Evolutionary conservation across 352 stramenopile species (phyloP), one percentile per base, ranked within the genome.

Genomic region (Phytophthora podocarpi): DNA sequence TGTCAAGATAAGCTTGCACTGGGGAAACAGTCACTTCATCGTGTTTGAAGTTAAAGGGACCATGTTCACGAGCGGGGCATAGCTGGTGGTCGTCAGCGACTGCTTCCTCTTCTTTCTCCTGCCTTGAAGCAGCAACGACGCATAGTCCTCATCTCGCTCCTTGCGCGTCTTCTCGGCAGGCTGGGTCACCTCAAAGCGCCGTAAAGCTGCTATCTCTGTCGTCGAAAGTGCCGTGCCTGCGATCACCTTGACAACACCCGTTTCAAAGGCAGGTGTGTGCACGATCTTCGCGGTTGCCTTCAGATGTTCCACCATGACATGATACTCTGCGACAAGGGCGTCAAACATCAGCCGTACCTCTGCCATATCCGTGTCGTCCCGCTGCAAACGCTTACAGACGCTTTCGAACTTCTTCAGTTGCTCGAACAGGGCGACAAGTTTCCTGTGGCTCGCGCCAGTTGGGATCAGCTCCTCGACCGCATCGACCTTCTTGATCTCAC

Each of bases 391-490:
- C 36, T 30, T 21, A 15, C 7, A 49, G 6, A 49, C 21, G 18
- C 35, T 49, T 12, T 43, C 5, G 24, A 45, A 43, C 21, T 55
- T n/a, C n/a, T n/a, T n/a, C n/a, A n/a, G n/a, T 42, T 58, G 35
- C 12, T 50, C 26, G 15, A 48, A 48, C 6, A n/a, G n/a, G n/a
- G n/a, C n/a, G n/a, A n/a, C n/a, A n/a, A n/a, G n/a, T n/a, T 64
- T 56, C 9, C 51, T n/a, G 37, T 70, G 39, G 4, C 50, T 45
- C 0, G 8, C 32, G 11, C 52, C 56, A n/a, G 52, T 59, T 6
- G 55, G 60, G 2, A 71, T 53, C 16, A 55, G 13, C 1, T 75
- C 67, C n/a, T n/a, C n/a, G n/a, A n/a, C n/a, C n/a, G n/a, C n/a
- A n/a, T n/a, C n/a, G n/a, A n/a, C n/a, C n/a, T 13, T 75, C 60